phyloP scores from a whole-genome alignment of 2,329 filamentous ascomycete species.

The Cercospora brassicicola region DNA sequence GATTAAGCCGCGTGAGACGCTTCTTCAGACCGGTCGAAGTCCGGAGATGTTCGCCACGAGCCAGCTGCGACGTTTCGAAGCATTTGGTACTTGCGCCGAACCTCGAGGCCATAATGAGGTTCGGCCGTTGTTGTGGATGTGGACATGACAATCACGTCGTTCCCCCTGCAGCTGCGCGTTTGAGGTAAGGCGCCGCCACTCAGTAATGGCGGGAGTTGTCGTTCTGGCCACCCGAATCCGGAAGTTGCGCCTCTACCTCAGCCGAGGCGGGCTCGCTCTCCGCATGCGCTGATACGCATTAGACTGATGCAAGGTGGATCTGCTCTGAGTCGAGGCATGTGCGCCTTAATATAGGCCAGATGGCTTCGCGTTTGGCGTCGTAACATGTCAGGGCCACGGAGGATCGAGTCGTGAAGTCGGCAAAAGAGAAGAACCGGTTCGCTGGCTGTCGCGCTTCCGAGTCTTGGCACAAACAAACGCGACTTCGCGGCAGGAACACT shows the following conservation, averaged over 20 bases:
- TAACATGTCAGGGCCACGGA: neutral
- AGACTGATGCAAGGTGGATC: neutral
- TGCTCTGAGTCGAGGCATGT: neutral
- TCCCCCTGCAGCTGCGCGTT: neutral
- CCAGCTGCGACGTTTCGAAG: neutral
- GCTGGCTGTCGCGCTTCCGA: neutral
- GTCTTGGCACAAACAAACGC: conserved; percentile 8
- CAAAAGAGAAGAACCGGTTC: neutral
- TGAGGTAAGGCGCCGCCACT: neutral
- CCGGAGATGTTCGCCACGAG: neutral
- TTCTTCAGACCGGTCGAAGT: neutral
- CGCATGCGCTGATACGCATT: neutral
- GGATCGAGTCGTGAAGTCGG: neutral
- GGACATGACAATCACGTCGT: neutral
- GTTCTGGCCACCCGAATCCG: neutral
- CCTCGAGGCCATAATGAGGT: neutral
- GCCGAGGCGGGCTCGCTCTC: neutral
- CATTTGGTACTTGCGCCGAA: neutral
- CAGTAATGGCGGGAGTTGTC: neutral
- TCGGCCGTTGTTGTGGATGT: neutral
- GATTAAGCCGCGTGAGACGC: neutral
- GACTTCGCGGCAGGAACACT: conserved; percentile 4
- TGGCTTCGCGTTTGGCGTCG: neutral
- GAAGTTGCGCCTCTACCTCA: neutral
- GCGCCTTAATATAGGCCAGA: neutral